A percentile compares a stretch with the other conserved stretches of the same genome.
These are phyloP conservation scores for Pestalotiopsis sp. DNA, from an alignment of 2,329 filamentous ascomycete genomes.

Conservation along the genomic window DNA sequence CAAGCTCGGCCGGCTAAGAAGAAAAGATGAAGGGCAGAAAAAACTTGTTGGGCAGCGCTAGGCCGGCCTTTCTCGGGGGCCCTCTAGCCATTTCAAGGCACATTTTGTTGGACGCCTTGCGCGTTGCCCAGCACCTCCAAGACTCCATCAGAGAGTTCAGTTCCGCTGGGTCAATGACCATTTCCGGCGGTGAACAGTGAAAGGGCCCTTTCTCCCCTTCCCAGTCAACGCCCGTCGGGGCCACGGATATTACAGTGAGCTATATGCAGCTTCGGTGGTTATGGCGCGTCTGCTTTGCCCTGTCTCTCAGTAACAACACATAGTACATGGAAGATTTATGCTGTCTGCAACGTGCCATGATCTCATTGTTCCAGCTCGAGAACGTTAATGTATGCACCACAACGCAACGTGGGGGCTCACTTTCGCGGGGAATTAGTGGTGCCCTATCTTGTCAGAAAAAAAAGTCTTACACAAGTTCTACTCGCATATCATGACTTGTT, in stretches of 20 bases:
- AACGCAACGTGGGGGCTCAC: background rate
- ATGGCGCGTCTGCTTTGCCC: background rate
- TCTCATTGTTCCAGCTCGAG: conserved; percentile 11
- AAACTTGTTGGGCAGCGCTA: conserved; percentile 10
- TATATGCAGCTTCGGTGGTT: background rate
- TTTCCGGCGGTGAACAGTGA: conserved; percentile 1
- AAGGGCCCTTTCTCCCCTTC: background rate
- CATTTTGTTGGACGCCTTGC: background rate
- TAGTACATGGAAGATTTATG: background rate
- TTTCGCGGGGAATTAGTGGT: conserved; percentile 8
- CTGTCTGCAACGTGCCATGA: conserved; percentile 11
- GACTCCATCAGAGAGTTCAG: background rate
- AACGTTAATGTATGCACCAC: background rate
- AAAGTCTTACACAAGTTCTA: background rate
- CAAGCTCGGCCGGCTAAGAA: background rate
- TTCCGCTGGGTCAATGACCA: background rate
- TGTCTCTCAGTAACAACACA: background rate
- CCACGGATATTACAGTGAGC: background rate
- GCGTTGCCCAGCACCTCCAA: background rate
- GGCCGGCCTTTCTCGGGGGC: background rate
- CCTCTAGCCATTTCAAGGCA: conserved; percentile 2
- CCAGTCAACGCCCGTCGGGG: background rate
- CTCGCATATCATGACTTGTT: background rate
- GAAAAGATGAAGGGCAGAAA: background rate
- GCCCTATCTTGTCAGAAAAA: background rate